Evolutionary conservation across 345 rosid species (phyloP), one percentile per base, ranked within the genome.

Genomic region (Acer saccharum): DNA sequence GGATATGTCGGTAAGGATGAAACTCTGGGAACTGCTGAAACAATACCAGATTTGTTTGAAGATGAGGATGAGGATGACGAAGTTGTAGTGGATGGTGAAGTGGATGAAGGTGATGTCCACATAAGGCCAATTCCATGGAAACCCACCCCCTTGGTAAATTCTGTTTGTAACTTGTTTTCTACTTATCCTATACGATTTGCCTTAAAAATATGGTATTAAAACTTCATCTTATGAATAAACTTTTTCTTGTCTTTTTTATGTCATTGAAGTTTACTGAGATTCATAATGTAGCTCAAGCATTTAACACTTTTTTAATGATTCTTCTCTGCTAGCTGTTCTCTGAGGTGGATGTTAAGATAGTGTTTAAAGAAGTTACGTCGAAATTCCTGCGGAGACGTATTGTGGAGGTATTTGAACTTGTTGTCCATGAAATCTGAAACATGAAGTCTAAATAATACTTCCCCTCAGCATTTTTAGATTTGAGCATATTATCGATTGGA

Each of bases 21-120:
- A 74, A 79, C 78, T 58, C 79, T 81, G 62, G 90, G 91, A 78
- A 72, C 90, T 66, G 71, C 81, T 55, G 99, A 92, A 85, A 80
- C 89, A 72, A 79, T 83, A 71, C 88, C 87, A 41, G 98, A 91
- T n/a, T 62, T 90, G 73, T 79, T 91, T 76, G 95, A 93, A 84
- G 94, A 89, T 75, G 99, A 96, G 84, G 98, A 96, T 14, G 99
- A 96, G 81, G 99, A 96, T 81, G 99, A 96, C 81, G 98, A 94
- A 87, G 90, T 91, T 81, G 93, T 96, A 54, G 92, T 93, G 69
- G 99, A 96, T 80, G 99, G 99, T 78, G 99, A 96, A 85, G 95
- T 94, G 76, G 97, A 96, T 86, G 98, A 96, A 88, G 99, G 99
- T 43, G 99, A 96, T 84, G 88, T 96, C 82, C 99, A 91, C 79